Conservation (phyloP, 2,329 filamentous ascomycete species). For the Chaetoscypha palmicola region DNA sequence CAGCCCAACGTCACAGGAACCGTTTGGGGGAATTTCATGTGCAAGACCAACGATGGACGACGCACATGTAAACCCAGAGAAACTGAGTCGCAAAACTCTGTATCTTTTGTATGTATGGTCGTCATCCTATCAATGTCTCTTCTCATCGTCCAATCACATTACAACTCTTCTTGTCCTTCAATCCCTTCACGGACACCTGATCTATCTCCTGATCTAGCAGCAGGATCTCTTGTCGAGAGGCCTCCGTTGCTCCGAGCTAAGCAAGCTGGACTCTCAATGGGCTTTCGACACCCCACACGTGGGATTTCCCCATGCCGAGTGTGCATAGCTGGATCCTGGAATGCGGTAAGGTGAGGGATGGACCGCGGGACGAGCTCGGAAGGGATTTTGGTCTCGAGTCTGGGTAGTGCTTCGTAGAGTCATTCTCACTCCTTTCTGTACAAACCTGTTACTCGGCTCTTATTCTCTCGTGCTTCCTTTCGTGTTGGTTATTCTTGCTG, state of each 20-base stretch:
- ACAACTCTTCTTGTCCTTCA: neutral
- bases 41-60: neutral
- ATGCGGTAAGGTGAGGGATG: neutral
- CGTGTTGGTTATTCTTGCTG: neutral
- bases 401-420: too few relatives aligned
- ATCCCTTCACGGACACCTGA: neutral
- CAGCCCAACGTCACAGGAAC: neutral
- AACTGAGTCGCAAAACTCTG: too few relatives aligned
- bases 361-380: constrained; percentile 6
- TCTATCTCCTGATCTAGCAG: neutral
- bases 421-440: too few relatives aligned
- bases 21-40: neutral
- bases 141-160: too few relatives aligned
- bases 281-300: neutral
- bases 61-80: neutral
- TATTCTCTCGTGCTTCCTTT: neutral
- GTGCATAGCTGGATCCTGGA: neutral
- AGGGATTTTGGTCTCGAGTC: too few relatives aligned
- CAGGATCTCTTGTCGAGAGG: neutral
- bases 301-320: neutral
- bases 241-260: constrained; percentile 11
- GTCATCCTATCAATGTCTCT: too few relatives aligned
- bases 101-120: too few relatives aligned
- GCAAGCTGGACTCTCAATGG: neutral
- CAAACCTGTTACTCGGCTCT: neutral